A percentile compares a stretch with the other conserved stretches of the same genome.
phyloP scores from a whole-genome alignment of 306 rosid genomes.

The Acacia confusa region DNA sequence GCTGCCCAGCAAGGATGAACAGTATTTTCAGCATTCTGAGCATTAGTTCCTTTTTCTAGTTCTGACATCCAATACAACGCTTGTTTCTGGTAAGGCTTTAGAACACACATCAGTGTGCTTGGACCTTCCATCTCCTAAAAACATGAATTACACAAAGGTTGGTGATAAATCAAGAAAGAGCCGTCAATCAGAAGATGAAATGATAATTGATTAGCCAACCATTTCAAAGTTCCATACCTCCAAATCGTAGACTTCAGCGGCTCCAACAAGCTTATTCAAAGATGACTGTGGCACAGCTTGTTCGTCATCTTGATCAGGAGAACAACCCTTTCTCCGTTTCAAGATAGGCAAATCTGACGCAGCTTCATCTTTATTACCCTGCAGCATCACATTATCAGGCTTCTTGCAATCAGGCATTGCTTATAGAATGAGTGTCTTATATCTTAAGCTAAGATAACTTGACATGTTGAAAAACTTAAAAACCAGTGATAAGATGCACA shows the following conservation, averaged over 20 bases:
- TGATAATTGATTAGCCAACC: slow-evolving; percentile 3
- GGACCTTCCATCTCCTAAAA: slow-evolving; percentile 81
- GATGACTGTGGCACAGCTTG: slow-evolving; percentile 72
- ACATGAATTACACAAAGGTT: not conserved
- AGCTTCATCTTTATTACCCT: slow-evolving; percentile 53
- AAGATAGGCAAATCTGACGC: slow-evolving; percentile 45
- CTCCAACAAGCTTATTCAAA: slow-evolving; percentile 71
- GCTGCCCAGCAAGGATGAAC: slow-evolving; percentile 94
- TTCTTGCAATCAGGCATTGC: not conserved
- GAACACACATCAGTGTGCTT: slow-evolving; percentile 46
- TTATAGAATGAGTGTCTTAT: not conserved
- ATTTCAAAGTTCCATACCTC: slow-evolving; percentile 46
- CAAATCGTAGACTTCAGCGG: slow-evolving; percentile 66
- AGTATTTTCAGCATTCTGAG: slow-evolving; percentile 54
- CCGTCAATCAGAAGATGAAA: not conserved
- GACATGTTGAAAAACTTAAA: not conserved
- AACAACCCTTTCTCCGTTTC: slow-evolving; percentile 59
- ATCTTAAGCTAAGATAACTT: not conserved
- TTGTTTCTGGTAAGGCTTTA: slow-evolving; percentile 89
- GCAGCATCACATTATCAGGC: slow-evolving; percentile 22
- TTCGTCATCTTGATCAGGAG: slow-evolving; percentile 57
- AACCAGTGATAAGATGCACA: not conserved
- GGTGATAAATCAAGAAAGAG: slow-evolving; percentile 11
- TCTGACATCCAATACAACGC: slow-evolving; percentile 87
- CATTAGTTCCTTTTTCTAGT: slow-evolving; percentile 65